Percentiles rank a stretch among this genome's conserved stretches.
Evolutionary conservation across 1,139 yeast species (phyloP).

Genomic region (Kurtzmaniella quercitrusa): DNA sequence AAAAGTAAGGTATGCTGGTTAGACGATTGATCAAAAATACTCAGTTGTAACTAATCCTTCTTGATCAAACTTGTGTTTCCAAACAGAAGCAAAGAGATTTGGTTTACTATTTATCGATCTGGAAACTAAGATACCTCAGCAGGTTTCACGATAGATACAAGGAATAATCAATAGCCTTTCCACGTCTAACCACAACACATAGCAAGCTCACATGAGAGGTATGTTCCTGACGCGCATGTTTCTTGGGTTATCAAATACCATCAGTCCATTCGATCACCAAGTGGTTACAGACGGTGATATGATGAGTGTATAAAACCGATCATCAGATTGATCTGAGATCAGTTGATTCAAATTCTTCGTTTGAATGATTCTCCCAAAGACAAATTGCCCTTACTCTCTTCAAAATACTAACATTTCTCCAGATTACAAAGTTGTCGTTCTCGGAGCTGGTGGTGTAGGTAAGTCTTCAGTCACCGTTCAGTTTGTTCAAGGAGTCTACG

Average conservation of each 20-base stretch:
- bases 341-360: too few species aligned
- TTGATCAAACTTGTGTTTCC: not conserved
- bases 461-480: constrained; percentile 50
- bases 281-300: too few species aligned
- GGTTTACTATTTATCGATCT: not conserved
- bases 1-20: not conserved
- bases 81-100: not conserved
- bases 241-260: too few species aligned
- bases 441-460: constrained; percentile 54
- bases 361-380: too few species aligned
- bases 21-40: not conserved
- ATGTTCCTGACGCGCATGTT: not conserved
- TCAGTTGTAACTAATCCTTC: not conserved
- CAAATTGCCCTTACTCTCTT: too few species aligned
- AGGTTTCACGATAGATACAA: not conserved
- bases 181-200: not conserved
- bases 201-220: not conserved
- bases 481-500: constrained; percentile 49
- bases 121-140: not conserved
- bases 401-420: constrained; percentile 6
- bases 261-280: too few species aligned
- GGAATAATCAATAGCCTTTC: not conserved
- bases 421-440: constrained; percentile 46
- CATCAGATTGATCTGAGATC: too few species aligned
- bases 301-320: too few species aligned